Conservation (phyloP, 345 rosid genomes). For the Euphorbia tirucalli region DNA sequence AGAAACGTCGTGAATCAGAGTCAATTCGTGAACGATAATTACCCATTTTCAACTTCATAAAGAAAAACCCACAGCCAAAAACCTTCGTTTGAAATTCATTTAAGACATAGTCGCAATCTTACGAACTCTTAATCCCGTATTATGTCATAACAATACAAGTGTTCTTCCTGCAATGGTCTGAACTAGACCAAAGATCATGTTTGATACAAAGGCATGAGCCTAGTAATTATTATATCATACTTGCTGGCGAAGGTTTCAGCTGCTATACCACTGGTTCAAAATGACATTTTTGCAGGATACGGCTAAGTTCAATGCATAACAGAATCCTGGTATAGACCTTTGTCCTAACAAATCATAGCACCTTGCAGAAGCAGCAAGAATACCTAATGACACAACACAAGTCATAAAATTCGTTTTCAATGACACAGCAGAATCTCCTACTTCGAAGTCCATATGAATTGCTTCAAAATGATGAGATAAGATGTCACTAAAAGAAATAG, state of each 20-base stretch:
- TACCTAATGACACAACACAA: too few species aligned
- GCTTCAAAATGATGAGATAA: too few species aligned
- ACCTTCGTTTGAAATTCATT: neutral
- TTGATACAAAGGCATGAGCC: neutral
- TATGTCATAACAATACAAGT: too few species aligned
- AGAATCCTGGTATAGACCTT: too few species aligned
- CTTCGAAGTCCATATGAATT: too few species aligned
- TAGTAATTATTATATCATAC: neutral
- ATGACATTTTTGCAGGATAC: neutral
- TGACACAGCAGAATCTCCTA: too few species aligned
- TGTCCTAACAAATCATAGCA: too few species aligned
- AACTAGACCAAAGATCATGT: neutral
- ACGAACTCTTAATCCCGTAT: neutral
- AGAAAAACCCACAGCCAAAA: neutral
- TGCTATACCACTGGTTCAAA: neutral
- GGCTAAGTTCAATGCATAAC: neutral
- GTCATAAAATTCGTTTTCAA: too few species aligned
- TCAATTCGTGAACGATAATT: neutral
- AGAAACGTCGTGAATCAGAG: neutral
- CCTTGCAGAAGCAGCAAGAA: too few species aligned
- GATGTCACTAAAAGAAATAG: too few species aligned
- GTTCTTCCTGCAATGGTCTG: neutral
- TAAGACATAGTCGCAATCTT: neutral
- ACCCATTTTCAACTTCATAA: neutral
- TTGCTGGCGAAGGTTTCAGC: neutral